A percentile compares a stretch with the other conserved stretches of the same genome.
Evolutionary conservation across 352 stramenopile genomes (phyloP).

Genomic region (Phytophthora multivora): DNA sequence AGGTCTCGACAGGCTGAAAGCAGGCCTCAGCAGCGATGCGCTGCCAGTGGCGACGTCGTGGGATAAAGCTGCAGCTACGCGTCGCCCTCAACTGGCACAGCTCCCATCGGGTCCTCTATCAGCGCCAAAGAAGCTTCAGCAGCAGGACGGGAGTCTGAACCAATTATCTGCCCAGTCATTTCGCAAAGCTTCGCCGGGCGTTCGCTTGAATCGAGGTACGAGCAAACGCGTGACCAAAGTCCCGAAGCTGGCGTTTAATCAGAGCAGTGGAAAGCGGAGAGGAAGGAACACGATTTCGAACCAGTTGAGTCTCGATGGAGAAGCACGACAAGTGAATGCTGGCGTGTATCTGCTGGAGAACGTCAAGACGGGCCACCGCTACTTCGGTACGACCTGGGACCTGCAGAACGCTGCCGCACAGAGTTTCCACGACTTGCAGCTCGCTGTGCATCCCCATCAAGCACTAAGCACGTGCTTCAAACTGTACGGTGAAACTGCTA

Average conservation of each 20-base stretch:
- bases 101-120: constrained; percentile 10
- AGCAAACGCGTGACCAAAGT: constrained; percentile 37
- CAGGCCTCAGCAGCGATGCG: neutral
- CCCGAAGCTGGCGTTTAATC: constrained; percentile 29
- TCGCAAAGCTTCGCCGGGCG: neutral
- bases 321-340: constrained; percentile 51
- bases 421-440: constrained; percentile 49
- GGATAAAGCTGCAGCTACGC: constrained; percentile 13
- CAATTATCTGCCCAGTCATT: constrained; percentile 13
- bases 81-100: constrained; percentile 9
- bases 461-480: constrained; percentile 50
- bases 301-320: constrained; percentile 26
- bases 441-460: constrained; percentile 47
- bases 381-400: constrained; percentile 78
- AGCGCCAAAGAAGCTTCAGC: constrained; percentile 22
- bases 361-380: constrained; percentile 59
- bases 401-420: constrained; percentile 59
- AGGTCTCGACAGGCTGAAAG: constrained; percentile 3
- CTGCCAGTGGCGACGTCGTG: constrained; percentile 2
- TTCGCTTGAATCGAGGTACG: constrained; percentile 1
- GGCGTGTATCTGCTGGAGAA: constrained; percentile 74
- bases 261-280: constrained; percentile 8
- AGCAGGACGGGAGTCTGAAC: constrained; percentile 19
- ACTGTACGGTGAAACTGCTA: constrained; percentile 44
- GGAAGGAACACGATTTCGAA: constrained; percentile 32